Evolutionary conservation across 2,329 filamentous ascomycete species (phyloP).

Genomic region (Cryphonectria japonica): DNA sequence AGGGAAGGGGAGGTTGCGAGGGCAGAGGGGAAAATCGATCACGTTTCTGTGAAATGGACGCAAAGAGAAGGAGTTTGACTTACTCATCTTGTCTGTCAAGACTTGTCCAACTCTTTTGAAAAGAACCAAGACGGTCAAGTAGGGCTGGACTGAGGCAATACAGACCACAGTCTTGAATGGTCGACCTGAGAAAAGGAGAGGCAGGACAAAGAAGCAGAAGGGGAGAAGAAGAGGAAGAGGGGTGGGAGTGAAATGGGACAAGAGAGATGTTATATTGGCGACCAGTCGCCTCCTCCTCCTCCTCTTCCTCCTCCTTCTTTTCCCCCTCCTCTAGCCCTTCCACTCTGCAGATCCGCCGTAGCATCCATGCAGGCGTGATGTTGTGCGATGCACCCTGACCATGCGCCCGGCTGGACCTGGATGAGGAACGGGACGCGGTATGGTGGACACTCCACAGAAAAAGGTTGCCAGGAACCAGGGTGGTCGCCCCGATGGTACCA

Average conservation of each 20-base stretch:
- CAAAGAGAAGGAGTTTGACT: not conserved
- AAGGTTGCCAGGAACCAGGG: constrained; percentile 1
- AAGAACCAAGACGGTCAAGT: not conserved
- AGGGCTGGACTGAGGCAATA: not conserved
- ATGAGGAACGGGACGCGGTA: not conserved
- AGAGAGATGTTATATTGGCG: constrained; percentile 8
- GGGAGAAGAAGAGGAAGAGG: not conserved
- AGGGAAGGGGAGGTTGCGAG: not conserved
- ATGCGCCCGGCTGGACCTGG: not conserved
- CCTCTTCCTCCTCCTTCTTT: not conserved
- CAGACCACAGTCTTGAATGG: not conserved
- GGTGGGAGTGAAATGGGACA: not conserved
- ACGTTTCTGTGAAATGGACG: not conserved
- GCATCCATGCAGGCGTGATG: not conserved
- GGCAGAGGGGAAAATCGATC: not conserved
- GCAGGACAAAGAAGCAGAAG: not conserved
- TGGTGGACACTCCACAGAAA: not conserved
- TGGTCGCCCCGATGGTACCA: not conserved
- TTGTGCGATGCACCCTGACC: not conserved
- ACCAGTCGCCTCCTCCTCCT: not conserved
- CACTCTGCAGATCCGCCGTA: constrained; percentile 1
- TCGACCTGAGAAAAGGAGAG: not conserved
- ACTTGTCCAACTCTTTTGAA: not conserved
- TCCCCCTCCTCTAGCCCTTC: not conserved
- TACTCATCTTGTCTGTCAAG: constrained; percentile 25